These are phyloP conservation scores for Trametes villosa DNA, from an alignment of 768 basidiomycete species.

Conservation along the genomic window DNA sequence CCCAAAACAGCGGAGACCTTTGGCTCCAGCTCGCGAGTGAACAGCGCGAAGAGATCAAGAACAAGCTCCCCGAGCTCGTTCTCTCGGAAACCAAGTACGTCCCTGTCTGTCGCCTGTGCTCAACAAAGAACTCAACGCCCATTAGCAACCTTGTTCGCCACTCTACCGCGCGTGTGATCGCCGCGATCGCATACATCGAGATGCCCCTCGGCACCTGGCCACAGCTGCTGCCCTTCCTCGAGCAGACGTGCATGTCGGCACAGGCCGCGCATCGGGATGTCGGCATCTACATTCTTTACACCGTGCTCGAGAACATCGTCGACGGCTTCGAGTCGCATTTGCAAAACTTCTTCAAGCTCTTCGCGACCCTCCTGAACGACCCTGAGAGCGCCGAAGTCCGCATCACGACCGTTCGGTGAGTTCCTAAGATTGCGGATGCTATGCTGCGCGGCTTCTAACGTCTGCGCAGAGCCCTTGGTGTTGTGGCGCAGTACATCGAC, in stretches of 20 bases:
- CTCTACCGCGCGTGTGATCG: slow-evolving; percentile 89
- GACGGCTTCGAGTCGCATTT: slow-evolving; percentile 85
- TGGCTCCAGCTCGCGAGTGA: slow-evolving; percentile 76
- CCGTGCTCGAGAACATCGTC: slow-evolving; percentile 89
- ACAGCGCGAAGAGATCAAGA: slow-evolving; percentile 84
- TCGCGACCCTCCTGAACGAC: slow-evolving; percentile 73
- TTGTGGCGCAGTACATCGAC: slow-evolving; percentile 92
- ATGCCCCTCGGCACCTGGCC: slow-evolving; percentile 81
- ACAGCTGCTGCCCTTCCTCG: slow-evolving; percentile 85
- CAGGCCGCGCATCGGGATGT: slow-evolving; percentile 85
- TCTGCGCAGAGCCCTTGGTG: slow-evolving; percentile 72
- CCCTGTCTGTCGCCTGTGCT: slow-evolving; percentile 13
- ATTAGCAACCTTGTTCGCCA: slow-evolving; percentile 87
- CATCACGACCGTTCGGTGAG: slow-evolving; percentile 83
- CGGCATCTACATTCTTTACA: slow-evolving; percentile 86
- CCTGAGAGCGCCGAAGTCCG: slow-evolving; percentile 89
- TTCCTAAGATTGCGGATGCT: neutral
- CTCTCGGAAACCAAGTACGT: slow-evolving; percentile 78
- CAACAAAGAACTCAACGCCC: slow-evolving; percentile 15
- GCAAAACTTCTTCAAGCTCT: slow-evolving; percentile 77
- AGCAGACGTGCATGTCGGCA: slow-evolving; percentile 72
- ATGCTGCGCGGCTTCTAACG: neutral
- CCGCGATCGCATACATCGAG: slow-evolving; percentile 90
- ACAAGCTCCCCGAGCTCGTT: slow-evolving; percentile 76
- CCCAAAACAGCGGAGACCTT: slow-evolving; percentile 75